phyloP scores from a whole-genome alignment of 108 stramenopile species.

The Schizochytrium sp. region DNA sequence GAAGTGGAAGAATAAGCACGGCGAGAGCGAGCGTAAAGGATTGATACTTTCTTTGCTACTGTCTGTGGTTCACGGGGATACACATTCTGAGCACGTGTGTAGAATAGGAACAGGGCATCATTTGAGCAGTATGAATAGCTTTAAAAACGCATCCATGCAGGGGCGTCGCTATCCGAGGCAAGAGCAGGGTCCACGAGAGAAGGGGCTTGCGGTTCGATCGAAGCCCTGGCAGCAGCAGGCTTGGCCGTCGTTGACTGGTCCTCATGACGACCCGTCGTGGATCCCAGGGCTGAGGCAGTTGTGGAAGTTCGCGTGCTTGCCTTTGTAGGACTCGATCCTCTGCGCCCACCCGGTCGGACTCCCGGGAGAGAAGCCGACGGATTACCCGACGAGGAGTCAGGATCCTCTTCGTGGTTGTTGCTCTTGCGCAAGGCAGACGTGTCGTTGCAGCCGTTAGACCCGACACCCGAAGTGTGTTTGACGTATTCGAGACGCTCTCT shows the following conservation, averaged over 20 bases:
- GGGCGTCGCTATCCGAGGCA: background rate
- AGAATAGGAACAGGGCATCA: no score
- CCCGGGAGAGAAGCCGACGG: background rate
- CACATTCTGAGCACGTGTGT: no score
- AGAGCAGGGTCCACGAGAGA: background rate
- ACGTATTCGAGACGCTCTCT: background rate
- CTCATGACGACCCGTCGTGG: no score
- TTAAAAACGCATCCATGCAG: background rate
- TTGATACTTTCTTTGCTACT: no score
- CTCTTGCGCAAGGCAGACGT: background rate
- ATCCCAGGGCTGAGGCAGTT: no score
- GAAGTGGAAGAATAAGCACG: no score
- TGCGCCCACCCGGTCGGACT: background rate
- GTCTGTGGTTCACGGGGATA: no score
- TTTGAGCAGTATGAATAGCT: no score
- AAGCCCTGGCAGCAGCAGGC: background rate
- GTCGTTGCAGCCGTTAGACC: background rate
- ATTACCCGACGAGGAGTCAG: background rate
- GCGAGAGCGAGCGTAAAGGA: no score
- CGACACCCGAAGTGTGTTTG: background rate
- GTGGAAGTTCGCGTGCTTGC: background rate
- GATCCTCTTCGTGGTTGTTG: conserved; percentile 10
- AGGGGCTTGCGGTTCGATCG: background rate
- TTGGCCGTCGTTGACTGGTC: background rate
- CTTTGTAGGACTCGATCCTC: background rate